A percentile compares a stretch with the other conserved stretches of the same genome.
Conservation (phyloP, 2,329 filamentous ascomycete genomes). For the Hawksworthiomyces lignivorus region DNA sequence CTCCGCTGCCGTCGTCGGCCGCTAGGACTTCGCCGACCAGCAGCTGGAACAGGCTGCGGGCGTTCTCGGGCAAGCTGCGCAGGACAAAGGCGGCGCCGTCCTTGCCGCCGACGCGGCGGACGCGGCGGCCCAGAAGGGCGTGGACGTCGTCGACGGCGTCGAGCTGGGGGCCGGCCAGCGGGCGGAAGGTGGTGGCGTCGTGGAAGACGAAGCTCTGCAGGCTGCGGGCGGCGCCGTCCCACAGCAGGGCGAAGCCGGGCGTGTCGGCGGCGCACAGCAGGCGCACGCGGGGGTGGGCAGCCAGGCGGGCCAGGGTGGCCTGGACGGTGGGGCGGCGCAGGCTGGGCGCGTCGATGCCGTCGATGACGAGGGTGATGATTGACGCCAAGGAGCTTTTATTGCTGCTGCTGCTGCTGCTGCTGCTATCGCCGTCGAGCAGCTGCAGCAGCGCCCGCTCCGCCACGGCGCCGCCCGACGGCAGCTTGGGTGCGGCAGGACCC, state of each 20-base stretch:
- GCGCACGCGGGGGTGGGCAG: constrained; percentile 62
- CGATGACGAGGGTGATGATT: constrained; percentile 69
- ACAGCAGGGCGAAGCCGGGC: constrained; percentile 78
- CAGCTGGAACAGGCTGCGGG: constrained; percentile 76
- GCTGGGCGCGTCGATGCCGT: constrained; percentile 76
- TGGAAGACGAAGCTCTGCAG: constrained; percentile 80
- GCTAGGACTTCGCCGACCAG: constrained; percentile 78
- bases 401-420: constrained; percentile 28
- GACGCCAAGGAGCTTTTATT: too few relatives aligned
- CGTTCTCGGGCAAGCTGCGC: constrained; percentile 85
- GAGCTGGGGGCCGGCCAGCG: constrained; percentile 52
- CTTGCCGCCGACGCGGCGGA: constrained; percentile 73
- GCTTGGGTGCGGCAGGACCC: constrained; percentile 30
- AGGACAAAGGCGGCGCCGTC: constrained; percentile 90
- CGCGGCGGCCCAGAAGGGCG: constrained; percentile 72
- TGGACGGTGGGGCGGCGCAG: constrained; percentile 67
- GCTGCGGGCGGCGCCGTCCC: constrained; percentile 72
- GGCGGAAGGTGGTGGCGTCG: constrained; percentile 82
- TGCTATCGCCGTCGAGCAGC: constrained; percentile 44
- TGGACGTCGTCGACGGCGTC: constrained; percentile 89
- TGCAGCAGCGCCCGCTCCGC: constrained; percentile 61
- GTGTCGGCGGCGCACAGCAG: constrained; percentile 80
- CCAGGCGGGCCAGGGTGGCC: constrained; percentile 66
- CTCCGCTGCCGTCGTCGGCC: constrained; percentile 51
- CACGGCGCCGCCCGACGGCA: constrained; percentile 55